phyloP scores from a whole-genome alignment of 1,284 basidiomycete genomes.

The Caloboletus inedulis region DNA sequence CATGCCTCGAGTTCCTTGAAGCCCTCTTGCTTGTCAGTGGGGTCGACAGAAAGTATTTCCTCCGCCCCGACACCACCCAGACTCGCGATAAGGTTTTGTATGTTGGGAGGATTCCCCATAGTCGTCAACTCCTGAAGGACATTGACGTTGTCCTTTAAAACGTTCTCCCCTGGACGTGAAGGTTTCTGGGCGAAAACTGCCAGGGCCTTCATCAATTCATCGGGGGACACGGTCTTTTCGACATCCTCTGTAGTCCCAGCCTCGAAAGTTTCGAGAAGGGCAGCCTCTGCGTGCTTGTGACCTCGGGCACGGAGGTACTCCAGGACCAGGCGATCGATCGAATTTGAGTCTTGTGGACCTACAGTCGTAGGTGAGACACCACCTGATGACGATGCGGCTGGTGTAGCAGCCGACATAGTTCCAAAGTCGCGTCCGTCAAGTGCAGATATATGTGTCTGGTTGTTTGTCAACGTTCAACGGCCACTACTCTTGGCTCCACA shows the following conservation, averaged over 20 bases:
- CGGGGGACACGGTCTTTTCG: conserved; percentile 48
- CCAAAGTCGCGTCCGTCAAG: background rate
- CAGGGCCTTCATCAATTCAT: conserved; percentile 65
- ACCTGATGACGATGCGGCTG: conserved; percentile 37
- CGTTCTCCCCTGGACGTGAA: conserved; percentile 61
- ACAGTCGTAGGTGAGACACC: conserved; percentile 31
- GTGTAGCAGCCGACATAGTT: conserved; percentile 46
- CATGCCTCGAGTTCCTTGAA: conserved; percentile 89
- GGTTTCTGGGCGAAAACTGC: conserved; percentile 65
- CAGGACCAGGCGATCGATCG: conserved; percentile 65
- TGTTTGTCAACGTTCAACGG: background rate
- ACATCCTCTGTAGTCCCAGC: conserved; percentile 49
- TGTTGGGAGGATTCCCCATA: conserved; percentile 63
- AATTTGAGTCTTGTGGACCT: conserved; percentile 38
- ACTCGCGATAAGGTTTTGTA: conserved; percentile 71
- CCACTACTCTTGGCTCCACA: background rate
- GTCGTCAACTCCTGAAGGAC: conserved; percentile 64
- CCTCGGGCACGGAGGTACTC: conserved; percentile 86
- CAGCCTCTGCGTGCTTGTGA: conserved; percentile 73
- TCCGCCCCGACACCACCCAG: conserved; percentile 77
- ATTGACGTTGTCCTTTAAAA: conserved; percentile 59
- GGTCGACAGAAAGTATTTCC: conserved; percentile 80
- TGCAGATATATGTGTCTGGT: background rate
- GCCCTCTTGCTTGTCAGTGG: conserved; percentile 85
- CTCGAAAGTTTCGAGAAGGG: conserved; percentile 64